Conservation (phyloP, 2,329 filamentous ascomycete species). For the Fusarium mexicanum region DNA sequence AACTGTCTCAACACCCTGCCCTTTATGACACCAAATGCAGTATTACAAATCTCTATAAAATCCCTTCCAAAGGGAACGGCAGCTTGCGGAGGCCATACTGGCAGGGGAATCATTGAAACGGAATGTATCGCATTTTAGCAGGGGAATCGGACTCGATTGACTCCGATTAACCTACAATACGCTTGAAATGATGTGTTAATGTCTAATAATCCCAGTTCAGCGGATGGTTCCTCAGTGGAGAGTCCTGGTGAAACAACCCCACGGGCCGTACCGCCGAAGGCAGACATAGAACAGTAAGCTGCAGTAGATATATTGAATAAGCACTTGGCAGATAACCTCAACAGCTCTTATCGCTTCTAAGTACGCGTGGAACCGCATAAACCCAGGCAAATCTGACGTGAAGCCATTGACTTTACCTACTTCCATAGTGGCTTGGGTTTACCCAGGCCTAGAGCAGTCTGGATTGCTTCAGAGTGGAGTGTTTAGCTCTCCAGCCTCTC, state of each 20-base stretch:
- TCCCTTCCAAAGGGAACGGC: too few species aligned
- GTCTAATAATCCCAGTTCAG: not conserved
- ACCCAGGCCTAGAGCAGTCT: not conserved
- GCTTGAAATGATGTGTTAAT: accelerated
- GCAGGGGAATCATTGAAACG: too few species aligned
- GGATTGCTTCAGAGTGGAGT: not conserved
- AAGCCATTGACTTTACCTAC: accelerated
- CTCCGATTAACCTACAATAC: accelerated
- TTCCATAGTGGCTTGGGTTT: not conserved
- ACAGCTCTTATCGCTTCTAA: not conserved
- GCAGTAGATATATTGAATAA: accelerated
- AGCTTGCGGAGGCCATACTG: too few species aligned
- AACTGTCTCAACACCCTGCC: not conserved
- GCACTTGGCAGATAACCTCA: not conserved
- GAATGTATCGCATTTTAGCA: too few species aligned
- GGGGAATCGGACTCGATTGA: not conserved
- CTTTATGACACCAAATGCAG: not conserved
- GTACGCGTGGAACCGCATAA: too few species aligned
- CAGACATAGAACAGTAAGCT: too few species aligned
- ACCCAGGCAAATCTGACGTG: not conserved
- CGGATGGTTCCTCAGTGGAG: accelerated
- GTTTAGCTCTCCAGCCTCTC: too few species aligned
- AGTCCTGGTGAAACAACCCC: accelerated
- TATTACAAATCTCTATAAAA: too few species aligned
- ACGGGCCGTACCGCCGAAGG: accelerated